A percentile compares a stretch with the other conserved stretches of the same genome.
These are phyloP conservation scores for Cicer judaicum DNA, from an alignment of 306 rosid genomes.

Conservation along the genomic window DNA sequence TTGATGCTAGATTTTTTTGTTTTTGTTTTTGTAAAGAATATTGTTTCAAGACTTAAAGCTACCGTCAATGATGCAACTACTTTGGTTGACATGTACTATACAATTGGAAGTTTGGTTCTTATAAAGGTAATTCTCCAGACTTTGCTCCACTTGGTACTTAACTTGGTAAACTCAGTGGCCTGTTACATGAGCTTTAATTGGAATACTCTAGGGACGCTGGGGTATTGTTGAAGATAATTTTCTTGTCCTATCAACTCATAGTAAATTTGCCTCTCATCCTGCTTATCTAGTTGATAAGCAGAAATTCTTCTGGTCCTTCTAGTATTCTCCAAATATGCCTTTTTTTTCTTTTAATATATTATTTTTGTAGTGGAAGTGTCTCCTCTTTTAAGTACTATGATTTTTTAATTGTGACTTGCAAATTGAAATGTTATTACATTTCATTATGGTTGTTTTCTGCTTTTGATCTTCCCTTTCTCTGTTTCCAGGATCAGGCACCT, in stretches of 20 bases:
- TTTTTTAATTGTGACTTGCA: constrained; percentile 27
- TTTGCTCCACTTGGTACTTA: neutral
- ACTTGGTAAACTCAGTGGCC: neutral
- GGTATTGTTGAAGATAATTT: constrained; percentile 18
- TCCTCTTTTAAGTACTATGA: neutral
- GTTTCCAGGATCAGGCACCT: constrained; percentile 69
- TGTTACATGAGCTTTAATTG: neutral
- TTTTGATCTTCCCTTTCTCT: constrained; percentile 30
- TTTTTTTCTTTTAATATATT: constrained; percentile 23
- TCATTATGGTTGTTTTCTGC: constrained; percentile 32
- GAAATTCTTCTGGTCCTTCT: neutral
- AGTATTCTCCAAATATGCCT: constrained; percentile 17
- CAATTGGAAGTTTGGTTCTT: constrained; percentile 78
- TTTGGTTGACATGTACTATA: constrained; percentile 74
- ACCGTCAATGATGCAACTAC: constrained; percentile 64
- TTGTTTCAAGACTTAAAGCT: constrained; percentile 66
- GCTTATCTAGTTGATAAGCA: constrained; percentile 6
- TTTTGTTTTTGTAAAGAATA: constrained; percentile 55
- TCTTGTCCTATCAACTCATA: neutral
- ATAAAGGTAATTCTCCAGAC: constrained; percentile 61
- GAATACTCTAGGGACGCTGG: neutral
- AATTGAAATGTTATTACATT: constrained; percentile 28
- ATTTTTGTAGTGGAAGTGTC: constrained; percentile 7
- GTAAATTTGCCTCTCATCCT: neutral
- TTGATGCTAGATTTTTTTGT: constrained; percentile 34